Base-by-base conservation (phyloP, 176 grass and related monocot genomes). In the Triticum monococcum region DNA sequence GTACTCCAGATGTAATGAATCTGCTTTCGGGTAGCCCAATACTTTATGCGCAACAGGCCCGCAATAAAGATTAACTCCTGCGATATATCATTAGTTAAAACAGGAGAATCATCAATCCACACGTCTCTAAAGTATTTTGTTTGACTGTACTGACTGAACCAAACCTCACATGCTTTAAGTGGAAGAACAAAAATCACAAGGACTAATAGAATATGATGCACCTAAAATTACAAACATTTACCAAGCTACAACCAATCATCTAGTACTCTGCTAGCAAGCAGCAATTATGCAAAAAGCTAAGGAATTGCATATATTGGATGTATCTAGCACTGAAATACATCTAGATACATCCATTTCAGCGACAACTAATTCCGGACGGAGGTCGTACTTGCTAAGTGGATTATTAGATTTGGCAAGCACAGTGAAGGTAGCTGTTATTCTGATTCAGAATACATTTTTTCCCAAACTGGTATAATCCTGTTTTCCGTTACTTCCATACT, bases 1-100 rank as follows among this genome's bases (percentile, higher is more conserved):
- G 77, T 96, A 99, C 64, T 99, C 97, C 12, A 94, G 89, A 91
- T 85, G 97, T 30, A 96, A 85, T 25, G 90, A 96, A 72, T 84
- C 28, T 41, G 87, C 94, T 82, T 88, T 87, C 31, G 92, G 92
- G 88, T 91, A 62, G 22, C 77, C 73, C 79, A 94, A 84, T 72
- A 81, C 31, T 79, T 91, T 46, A 75, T 72, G 71, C 2, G 97
- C 92, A 78, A 87, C 62, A 88, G 90, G 90, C 57, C 97, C 94
- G 17, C 90, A 89, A 91, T 86, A 99, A 85, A 99, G 68, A 79
- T 54, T 24, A 86, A 99, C 92, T 80, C 97, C 97, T 99, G 79
- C 57, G 80, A 82, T 71, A 80, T 4, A 87, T 3, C 22, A 81
- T 38, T 78, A 30, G 25, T 52, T 78, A 85, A 68, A 66, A 87